Base-by-base conservation (phyloP, 495 filamentous ascomycete genomes). In the Pseudoneurospora amorphoporcata region DNA sequence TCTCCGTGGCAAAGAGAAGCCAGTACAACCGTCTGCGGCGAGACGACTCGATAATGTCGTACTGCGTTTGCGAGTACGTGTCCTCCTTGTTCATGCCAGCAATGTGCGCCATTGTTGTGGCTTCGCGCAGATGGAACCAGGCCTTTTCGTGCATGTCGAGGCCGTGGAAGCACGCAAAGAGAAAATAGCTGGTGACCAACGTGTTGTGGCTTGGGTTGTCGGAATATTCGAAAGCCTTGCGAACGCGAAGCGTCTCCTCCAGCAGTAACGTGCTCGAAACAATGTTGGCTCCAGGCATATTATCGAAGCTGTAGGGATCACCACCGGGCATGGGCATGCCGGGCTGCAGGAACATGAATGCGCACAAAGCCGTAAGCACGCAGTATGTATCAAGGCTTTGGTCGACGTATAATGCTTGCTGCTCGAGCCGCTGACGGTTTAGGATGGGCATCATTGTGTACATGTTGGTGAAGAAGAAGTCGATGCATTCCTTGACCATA, bases 381-480 rank as follows among this genome's bases (percentile, higher is more conserved):
- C 92, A 93, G 81, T 97, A 97, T 14, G 90, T 87, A 72, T 92
- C 91, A 29, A 88, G 80, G n/a, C 88, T 89, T 53, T 83, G 88
- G 78, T 88, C 90, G 81, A 88, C 88, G 79, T 85, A 87, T 81
- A 88, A 80, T 74, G 83, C 85, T 79, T 91, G 87, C 75, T 89
- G 84, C 71, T 90, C 89, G 9, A 95, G 80, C 68, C 87, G 85
- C 42, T 90, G 87, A 39, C 88, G 88, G 47, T 93, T 87, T 37
- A 97, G 84, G 45, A 97, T 90, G 0, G 94, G 94, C 85, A 94
- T 92, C 23, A 90, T 92, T 7, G 92, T 88, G 75, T 97, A 95
- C 79, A 97, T 86, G 77, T 94, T 88, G 72, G 87, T 84, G 82
- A 97, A 96, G 84, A 91, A 96, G 75, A 92, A 93, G 17, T 95